Percentiles rank a stretch among this genome's conserved stretches.
Conservation (phyloP, 306 rosid genomes). For the Quercus bicolor region DNA sequence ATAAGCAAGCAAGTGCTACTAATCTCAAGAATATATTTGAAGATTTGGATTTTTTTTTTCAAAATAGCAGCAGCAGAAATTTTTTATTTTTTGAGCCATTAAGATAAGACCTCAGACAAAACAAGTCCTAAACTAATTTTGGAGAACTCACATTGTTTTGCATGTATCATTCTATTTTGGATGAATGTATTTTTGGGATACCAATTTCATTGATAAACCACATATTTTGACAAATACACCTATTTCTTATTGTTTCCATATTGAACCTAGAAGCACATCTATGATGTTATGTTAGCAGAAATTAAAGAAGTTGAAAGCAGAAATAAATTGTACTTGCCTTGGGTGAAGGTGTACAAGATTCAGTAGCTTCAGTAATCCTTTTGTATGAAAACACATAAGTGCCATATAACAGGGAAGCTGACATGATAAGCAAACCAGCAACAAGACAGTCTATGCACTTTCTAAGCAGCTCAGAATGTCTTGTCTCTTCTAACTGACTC, state of each 20-base stretch:
- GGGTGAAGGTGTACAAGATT: constrained; percentile 55
- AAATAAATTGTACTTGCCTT: constrained; percentile 48
- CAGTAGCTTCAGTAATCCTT: constrained; percentile 63
- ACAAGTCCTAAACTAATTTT: neutral
- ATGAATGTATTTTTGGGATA: neutral
- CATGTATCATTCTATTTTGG: neutral
- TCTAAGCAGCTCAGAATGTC: constrained; percentile 63
- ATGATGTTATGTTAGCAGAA: neutral
- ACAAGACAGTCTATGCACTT: constrained; percentile 82
- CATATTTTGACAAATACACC: neutral
- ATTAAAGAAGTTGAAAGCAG: neutral
- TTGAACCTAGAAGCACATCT: neutral
- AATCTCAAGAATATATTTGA: neutral
- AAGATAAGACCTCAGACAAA: neutral
- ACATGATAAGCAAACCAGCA: constrained; percentile 76
- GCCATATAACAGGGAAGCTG: constrained; percentile 53
- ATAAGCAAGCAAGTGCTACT: neutral
- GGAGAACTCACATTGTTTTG: neutral
- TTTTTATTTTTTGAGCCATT: neutral
- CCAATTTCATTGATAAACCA: neutral
- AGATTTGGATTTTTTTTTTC: neutral
- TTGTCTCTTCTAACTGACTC: constrained; percentile 64
- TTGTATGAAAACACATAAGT: constrained; percentile 63
- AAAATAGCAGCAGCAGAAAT: neutral
- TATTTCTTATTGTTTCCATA: neutral